phyloP scores from a whole-genome alignment of 805 yeast species.

The Starmerella floris region DNA sequence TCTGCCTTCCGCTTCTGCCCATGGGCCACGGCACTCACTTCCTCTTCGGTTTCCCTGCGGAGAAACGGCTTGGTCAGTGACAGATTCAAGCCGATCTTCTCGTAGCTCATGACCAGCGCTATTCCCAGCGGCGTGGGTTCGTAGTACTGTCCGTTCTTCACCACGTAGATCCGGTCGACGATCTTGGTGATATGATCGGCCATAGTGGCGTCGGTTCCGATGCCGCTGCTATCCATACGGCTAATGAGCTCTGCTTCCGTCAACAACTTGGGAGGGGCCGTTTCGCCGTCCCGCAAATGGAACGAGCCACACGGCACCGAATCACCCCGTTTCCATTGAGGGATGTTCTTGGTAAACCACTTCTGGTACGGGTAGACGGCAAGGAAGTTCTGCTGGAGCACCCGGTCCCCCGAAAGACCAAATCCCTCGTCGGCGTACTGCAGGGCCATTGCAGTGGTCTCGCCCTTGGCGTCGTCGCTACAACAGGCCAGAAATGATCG shows the following conservation, averaged over 20 bases:
- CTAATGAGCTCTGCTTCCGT: constrained; percentile 88
- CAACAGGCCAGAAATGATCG: constrained; percentile 85
- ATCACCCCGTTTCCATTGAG: constrained; percentile 48
- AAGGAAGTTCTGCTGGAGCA: constrained; percentile 59
- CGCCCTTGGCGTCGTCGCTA: constrained; percentile 79
- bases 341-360: constrained; percentile 59
- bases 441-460: constrained; percentile 44
- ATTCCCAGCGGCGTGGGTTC: constrained; percentile 76
- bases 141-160: constrained; percentile 31
- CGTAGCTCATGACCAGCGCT: constrained; percentile 80
- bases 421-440: constrained; percentile 73
- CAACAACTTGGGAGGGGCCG: constrained; percentile 67
- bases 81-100: constrained; percentile 56
- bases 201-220: constrained; percentile 98
- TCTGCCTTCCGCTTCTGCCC: constrained; percentile 41
- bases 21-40: constrained; percentile 51
- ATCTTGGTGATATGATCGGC: constrained; percentile 93
- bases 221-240: constrained; percentile 92
- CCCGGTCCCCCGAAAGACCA: constrained; percentile 58
- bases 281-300: constrained; percentile 56
- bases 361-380: constrained; percentile 66
- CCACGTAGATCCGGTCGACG: constrained; percentile 50
- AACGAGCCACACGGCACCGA: constrained; percentile 42
- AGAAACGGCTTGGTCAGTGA: constrained; percentile 82
- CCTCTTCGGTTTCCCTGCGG: constrained; percentile 59